phyloP scores from a whole-genome alignment of 192 early-diverging fungal species.

The Linnemannia hyalina region DNA sequence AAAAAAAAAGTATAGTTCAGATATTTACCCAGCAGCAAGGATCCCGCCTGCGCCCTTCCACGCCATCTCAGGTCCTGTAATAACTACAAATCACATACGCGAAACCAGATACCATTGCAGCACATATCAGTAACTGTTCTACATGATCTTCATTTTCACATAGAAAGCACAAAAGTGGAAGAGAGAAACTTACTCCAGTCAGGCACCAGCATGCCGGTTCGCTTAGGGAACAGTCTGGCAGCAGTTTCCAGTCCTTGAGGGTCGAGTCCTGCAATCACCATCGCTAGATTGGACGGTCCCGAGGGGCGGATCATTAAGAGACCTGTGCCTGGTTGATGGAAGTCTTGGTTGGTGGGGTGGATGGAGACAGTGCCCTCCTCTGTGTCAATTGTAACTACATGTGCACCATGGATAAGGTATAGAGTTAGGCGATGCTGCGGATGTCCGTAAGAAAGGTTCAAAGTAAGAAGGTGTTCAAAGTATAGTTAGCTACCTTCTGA shows the following conservation, averaged over 20 bases:
- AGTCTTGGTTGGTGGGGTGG: slow-evolving; percentile 2
- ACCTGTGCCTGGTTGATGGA: slow-evolving; percentile 43
- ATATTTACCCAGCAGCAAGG: slow-evolving; percentile 62
- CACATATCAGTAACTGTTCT: not conserved
- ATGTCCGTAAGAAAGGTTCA: not conserved
- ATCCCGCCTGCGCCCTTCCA: slow-evolving; percentile 67
- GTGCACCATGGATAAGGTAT: not conserved
- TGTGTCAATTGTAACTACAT: slow-evolving; percentile 31
- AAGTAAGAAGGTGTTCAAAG: not conserved
- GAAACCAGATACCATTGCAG: not conserved
- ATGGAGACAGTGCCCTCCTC: slow-evolving; percentile 2
- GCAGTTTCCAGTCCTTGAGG: slow-evolving; percentile 54
- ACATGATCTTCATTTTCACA: not conserved
- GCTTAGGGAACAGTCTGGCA: slow-evolving; percentile 60
- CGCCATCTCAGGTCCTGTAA: slow-evolving; percentile 59
- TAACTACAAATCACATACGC: slow-evolving; percentile 29
- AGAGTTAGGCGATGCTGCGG: not conserved
- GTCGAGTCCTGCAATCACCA: slow-evolving; percentile 63
- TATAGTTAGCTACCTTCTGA: slow-evolving; percentile 64
- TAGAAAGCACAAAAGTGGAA: not conserved
- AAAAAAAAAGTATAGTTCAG: not conserved
- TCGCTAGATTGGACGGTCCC: slow-evolving; percentile 37
- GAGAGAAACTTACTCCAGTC: slow-evolving; percentile 59
- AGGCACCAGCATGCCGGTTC: slow-evolving; percentile 64
- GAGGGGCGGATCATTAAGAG: slow-evolving; percentile 61